Base-by-base conservation (phyloP, 2,329 filamentous ascomycete species). In the Aspergillus sojae region DNA sequence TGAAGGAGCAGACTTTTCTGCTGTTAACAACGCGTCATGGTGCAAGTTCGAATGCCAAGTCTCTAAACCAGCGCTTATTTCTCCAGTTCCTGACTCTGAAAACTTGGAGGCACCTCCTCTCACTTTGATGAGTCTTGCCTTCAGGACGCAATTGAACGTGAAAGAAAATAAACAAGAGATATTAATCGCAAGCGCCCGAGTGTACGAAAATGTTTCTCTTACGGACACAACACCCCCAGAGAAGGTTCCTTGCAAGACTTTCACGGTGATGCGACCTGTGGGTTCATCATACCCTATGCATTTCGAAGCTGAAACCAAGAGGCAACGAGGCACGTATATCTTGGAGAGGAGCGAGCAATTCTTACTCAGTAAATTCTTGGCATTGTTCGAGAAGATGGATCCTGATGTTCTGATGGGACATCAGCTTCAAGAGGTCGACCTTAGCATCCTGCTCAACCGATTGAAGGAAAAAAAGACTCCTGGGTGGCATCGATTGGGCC, bases 91-190 rank as follows among this genome's bases (percentile, higher is more conserved):
- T 66, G 93, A 97, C 57, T 88, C 89, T 0, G 93, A 97, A 66
- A 92, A 89, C 65, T 77, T 94, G 41, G 93, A 97, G 57, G 87
- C 89, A 1, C 95, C 95, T 26, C 92, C 93, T 9, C 81, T 99
- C 73, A 98, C 94, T 1, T 80, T 99, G n/a, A 97, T 99, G 94
- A 97, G 93, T 77, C 81, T 99, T 66, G 89, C 93, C 9, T 84
- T 99, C 73, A 88, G 95, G 58, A 98, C 94, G 1, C 88, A 89
- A 7, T 92, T 96, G 78, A 97, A 98, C 71, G 85, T 89, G 43
- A 94, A 93, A 75, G 92, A 93, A 60, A 99, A 98, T 81, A 98
- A 96, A 80, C 94, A 97, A 74, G 95, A 99, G 77, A 94, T 99
- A 55, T 82, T 99, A 12, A 88, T 95, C 64, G 92, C 95, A 62